phyloP scores from a whole-genome alignment of 768 basidiomycete species.

The Amylocystis lapponica region DNA sequence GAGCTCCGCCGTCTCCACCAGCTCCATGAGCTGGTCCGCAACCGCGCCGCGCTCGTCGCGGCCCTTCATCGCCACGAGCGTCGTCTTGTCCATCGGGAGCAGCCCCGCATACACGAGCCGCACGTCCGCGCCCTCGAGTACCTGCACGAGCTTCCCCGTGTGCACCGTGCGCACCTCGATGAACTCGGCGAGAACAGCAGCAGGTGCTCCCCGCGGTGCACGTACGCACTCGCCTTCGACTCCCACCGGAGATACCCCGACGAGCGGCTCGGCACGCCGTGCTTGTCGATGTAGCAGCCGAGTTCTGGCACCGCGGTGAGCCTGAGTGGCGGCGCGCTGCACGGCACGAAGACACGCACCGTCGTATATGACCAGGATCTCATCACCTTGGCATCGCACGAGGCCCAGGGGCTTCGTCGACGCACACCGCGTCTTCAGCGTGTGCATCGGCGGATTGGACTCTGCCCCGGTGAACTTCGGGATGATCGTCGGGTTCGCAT shows the following conservation, averaged over 20 bases:
- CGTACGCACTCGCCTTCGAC: conserved; percentile 55
- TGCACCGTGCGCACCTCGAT: conserved; percentile 65
- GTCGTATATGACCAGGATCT: conserved; percentile 72
- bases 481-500: conserved; percentile 36
- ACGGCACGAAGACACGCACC: conserved; percentile 34
- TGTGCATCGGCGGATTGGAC: conserved; percentile 34
- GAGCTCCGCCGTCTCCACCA: conserved; percentile 64
- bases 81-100: conserved; percentile 32
- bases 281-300: conserved; percentile 71
- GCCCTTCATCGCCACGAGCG: conserved; percentile 63
- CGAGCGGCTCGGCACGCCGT: conserved; percentile 58
- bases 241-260: conserved; percentile 76
- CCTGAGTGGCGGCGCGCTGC: background rate
- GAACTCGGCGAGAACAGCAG: conserved; percentile 72
- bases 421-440: conserved; percentile 56
- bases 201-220: conserved; percentile 54
- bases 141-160: conserved; percentile 71
- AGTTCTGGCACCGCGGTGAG: no score
- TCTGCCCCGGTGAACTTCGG: conserved; percentile 50
- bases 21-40: conserved; percentile 54
- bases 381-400: conserved; percentile 44
- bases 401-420: conserved; percentile 61
- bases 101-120: conserved; percentile 51
- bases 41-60: conserved; percentile 31
- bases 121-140: conserved; percentile 70